Evolutionary conservation across 164 flowering plant genomes (phyloP), one percentile per base, ranked within the genome.

Genomic region (Buxus sempervirens): DNA sequence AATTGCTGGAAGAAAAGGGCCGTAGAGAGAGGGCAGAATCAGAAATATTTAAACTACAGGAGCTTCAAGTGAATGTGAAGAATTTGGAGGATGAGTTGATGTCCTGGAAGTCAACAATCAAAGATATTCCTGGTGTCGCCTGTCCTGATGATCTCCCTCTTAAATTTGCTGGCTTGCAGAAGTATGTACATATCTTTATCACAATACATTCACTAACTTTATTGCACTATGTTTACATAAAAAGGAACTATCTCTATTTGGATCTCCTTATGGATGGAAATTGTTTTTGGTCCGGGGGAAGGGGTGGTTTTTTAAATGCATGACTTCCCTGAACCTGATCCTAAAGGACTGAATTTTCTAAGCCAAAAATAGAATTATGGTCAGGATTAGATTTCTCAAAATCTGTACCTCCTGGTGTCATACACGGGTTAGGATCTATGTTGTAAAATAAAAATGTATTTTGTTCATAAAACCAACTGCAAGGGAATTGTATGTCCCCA

Each of bases 1-100:
- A 92, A 66, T 71, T 92, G 32, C 60, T 82, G 63, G 97, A 92
- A 78, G 98, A 89, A 70, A 83, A 81, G 73, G 58, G 80, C 42
- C 86, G 85, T 51, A 82, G 87, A 65, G 99, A 92, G 75, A 83
- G 85, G 81, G 93, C 91, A 63, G 98, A 95, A 73, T 63, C 74
- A 23, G 93, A 90, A 74, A 61, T 90, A 27, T 73, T 81, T 27
- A 85, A 86, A 77, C 70, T 88, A 58, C 87, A 83, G 55, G 90
- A 84, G 63, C 49, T 82, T 24, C 82, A 88, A 75, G 67, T 77
- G 67, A 78, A 72, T 60, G 71, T 79, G 75, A 76, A 73, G 76
- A 82, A 82, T 51, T 62, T 92, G 82, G 94, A 92, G 79, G 87
- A 89, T 72, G 97, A 95, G 76, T 75, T 95, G 74, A 80, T 83